These are phyloP conservation scores for Triglochin maritima DNA, from an alignment of 106 monocot genomes.

Conservation along the genomic window DNA sequence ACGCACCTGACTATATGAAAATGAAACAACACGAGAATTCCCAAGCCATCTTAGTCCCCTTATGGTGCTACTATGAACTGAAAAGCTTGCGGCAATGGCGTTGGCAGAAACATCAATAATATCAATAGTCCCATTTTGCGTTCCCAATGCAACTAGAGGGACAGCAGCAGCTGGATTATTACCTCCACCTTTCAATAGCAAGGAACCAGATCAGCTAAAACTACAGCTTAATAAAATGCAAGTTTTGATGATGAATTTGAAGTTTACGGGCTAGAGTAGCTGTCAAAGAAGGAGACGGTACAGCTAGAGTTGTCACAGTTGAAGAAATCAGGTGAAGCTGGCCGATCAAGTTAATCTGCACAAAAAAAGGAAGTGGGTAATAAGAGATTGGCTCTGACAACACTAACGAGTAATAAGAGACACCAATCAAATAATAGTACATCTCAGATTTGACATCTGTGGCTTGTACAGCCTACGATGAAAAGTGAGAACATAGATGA, in stretches of 20 bases:
- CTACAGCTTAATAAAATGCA: slow-evolving; percentile 3
- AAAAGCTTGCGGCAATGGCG: slow-evolving; percentile 89
- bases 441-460: too few relatives aligned
- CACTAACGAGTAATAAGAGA: too few relatives aligned
- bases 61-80: slow-evolving; percentile 65
- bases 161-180: slow-evolving; percentile 94
- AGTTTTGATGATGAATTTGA: slow-evolving; percentile 8
- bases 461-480: too few relatives aligned
- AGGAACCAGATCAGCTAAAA: slow-evolving; percentile 12
- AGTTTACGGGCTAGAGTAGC: slow-evolving; percentile 89
- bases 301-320: slow-evolving; percentile 79
- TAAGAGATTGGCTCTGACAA: neutral
- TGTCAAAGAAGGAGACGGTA: slow-evolving; percentile 90
- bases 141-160: slow-evolving; percentile 93
- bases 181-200: slow-evolving; percentile 66
- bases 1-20: slow-evolving; percentile 80
- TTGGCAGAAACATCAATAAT: slow-evolving; percentile 86
- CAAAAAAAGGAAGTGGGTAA: slow-evolving; percentile 4
- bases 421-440: too few relatives aligned
- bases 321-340: slow-evolving; percentile 99
- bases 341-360: slow-evolving; percentile 88
- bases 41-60: slow-evolving; percentile 98
- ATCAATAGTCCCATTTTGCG: slow-evolving; percentile 87
- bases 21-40: slow-evolving; percentile 94
- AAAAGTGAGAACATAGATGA: too few relatives aligned